Conservation (phyloP, 2,329 filamentous ascomycete species). For the Alternaria viburni region DNA sequence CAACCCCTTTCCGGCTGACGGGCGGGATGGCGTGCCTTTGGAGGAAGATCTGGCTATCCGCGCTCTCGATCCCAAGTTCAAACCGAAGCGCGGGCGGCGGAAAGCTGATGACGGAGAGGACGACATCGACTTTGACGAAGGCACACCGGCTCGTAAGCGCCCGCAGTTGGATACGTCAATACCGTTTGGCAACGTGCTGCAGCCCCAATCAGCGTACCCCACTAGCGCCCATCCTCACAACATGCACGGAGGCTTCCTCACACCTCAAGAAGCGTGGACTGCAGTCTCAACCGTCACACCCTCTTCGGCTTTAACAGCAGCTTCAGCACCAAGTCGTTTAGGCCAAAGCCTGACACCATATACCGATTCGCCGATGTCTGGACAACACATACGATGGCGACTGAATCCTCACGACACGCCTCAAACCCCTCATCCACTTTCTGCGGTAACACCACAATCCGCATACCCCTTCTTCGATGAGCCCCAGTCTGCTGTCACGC, state of each 20-base stretch:
- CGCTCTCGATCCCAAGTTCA: slow-evolving; percentile 78
- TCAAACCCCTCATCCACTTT: slow-evolving; percentile 74
- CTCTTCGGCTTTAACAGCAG: slow-evolving; percentile 43
- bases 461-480: slow-evolving; percentile 61
- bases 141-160: slow-evolving; percentile 59
- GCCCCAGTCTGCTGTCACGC: slow-evolving; percentile 76
- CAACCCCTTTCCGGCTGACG: slow-evolving; percentile 67
- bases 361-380: slow-evolving; percentile 51
- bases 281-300: slow-evolving; percentile 50
- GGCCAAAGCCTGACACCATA: slow-evolving; percentile 47
- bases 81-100: slow-evolving; percentile 66
- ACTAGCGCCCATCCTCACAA: slow-evolving; percentile 63
- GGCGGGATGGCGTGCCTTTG: slow-evolving; percentile 79
- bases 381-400: slow-evolving; percentile 55
- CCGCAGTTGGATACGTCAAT: slow-evolving; percentile 65
- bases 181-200: slow-evolving; percentile 43
- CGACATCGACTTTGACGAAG: slow-evolving; percentile 60
- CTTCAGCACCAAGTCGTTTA: slow-evolving; percentile 44
- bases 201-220: slow-evolving; percentile 58
- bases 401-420: slow-evolving; percentile 67
- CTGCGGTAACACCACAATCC: slow-evolving; percentile 74
- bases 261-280: slow-evolving; percentile 54
- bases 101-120: slow-evolving; percentile 63
- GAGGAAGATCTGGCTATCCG: slow-evolving; percentile 90
- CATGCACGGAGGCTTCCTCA: slow-evolving; percentile 52